Evolutionary conservation across 805 yeast genomes (phyloP), one percentile per base, ranked within the genome.

Genomic region (Teunomyces aglyptinius): DNA sequence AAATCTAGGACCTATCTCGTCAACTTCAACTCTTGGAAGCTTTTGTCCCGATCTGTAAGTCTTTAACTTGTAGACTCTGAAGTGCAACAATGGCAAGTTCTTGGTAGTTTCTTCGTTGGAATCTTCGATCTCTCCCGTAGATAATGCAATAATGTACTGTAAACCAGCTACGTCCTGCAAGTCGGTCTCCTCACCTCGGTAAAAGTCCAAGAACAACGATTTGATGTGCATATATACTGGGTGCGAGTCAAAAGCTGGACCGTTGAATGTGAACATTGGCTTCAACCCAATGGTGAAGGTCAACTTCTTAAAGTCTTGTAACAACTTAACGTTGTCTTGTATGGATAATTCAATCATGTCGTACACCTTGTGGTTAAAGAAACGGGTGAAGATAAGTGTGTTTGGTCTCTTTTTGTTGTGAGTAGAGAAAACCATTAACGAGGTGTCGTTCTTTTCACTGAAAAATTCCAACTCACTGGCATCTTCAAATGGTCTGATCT

Each of bases 201-300:
- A 94, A 65, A 94, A 86, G 68, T 94, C 99, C 54, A 94, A 60
- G 60, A 94, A 90, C 54, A 91, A 73, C 0, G 97, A 89, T 70
- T 92, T 92, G 53, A 90, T 62, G 51, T 91, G 97, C 65, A 77
- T 81, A 69, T 78, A 91, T 20, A 85, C 84, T 24, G 97, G 96
- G 61, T 92, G 89, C 10, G 84, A 75, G 55, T 94, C 98, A 59
- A 94, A 94, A 7, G 86, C 86, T 18, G 94, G 83, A 38, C 99
- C 97, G 64, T 89, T 89, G 75, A 94, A 94, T 3, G 86, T 76
- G 67, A 94, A 86, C 91, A 94, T 82, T 49, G 99, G 99, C 65
- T 89, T 91, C 63, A 92, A 74, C 24, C 99, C 99, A 32, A 92
- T 75, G 36, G 85, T 81, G 68, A 91, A 89, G 1, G 97, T 89